A percentile compares a stretch with the other conserved stretches of the same genome.
Evolutionary conservation across 129 eudicot genomes (phyloP).

Genomic region (Helianthus tuberosus): DNA sequence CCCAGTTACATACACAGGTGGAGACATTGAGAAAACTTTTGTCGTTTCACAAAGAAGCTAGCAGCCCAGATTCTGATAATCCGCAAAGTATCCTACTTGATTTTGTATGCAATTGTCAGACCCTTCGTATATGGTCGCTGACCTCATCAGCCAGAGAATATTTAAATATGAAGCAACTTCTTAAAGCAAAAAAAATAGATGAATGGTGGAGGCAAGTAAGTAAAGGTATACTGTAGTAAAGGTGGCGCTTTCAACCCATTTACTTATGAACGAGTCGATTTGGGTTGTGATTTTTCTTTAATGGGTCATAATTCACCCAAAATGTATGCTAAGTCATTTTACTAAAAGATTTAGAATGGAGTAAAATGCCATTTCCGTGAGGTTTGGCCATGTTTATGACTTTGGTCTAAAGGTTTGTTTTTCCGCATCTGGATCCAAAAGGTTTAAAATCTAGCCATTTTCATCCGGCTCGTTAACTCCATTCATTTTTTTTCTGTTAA

Average conservation of each 20-base stretch:
- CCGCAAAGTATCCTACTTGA: conserved; percentile 86
- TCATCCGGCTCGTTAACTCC: too few relatives aligned
- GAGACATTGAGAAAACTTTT: conserved; percentile 79
- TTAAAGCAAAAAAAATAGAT: conserved; percentile 94
- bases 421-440: too few relatives aligned
- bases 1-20: conserved; percentile 45
- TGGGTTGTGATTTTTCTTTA: background rate
- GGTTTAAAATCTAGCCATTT: too few relatives aligned
- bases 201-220: conserved; percentile 94
- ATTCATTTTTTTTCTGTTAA: too few relatives aligned
- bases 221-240: conserved; percentile 54
- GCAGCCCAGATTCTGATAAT: conserved; percentile 78
- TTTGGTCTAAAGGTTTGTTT: too few relatives aligned
- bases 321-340: background rate
- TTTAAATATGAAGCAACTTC: conserved; percentile 78
- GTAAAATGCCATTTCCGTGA: too few relatives aligned
- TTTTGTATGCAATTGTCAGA: conserved; percentile 87
- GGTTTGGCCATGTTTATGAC: too few relatives aligned
- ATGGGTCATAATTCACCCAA: background rate
- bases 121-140: conserved; percentile 83
- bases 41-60: conserved; percentile 86
- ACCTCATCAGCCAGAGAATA: conserved; percentile 73
- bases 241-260: background rate
- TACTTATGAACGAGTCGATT: background rate
- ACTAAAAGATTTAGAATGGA: background rate